These are phyloP conservation scores for Ochromonas danica DNA, from an alignment of 108 stramenopile genomes.

Conservation along the genomic window DNA sequence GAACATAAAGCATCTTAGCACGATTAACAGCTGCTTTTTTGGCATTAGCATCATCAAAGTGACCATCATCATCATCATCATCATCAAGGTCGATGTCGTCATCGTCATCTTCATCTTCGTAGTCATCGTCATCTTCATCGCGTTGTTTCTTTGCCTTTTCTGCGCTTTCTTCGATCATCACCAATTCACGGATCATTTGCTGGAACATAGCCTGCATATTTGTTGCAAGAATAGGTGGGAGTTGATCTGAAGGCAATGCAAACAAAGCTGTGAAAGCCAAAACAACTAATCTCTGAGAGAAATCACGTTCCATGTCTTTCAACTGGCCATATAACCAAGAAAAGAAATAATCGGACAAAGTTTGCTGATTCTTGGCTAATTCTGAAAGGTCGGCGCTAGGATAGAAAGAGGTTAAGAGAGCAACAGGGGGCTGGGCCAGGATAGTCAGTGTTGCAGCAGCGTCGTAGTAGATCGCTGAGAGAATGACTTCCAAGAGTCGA, in stretches of 20 bases:
- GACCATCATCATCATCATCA: conserved; percentile 19
- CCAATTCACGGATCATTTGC: conserved; percentile 2
- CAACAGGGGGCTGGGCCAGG: too few relatives aligned
- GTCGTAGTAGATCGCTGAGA: not conserved
- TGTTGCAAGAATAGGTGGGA: not conserved
- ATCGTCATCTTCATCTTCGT: not conserved
- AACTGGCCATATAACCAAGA: not conserved
- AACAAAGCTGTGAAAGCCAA: conserved; percentile 9
- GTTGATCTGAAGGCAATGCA: not conserved
- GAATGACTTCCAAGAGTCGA: not conserved
- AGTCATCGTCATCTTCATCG: not conserved
- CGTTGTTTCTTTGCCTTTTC: not conserved
- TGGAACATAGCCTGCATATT: conserved; percentile 11
- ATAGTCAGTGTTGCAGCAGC: not conserved
- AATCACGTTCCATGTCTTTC: conserved; percentile 20
- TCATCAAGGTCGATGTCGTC: not conserved
- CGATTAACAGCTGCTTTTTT: not conserved
- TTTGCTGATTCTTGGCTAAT: too few relatives aligned
- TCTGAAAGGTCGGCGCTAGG: too few relatives aligned
- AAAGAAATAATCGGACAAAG: not conserved
- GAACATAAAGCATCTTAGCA: conserved; percentile 17
- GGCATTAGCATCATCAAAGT: conserved; percentile 10
- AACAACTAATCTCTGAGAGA: not conserved
- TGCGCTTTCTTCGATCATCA: not conserved
- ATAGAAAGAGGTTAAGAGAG: too few relatives aligned